Conservation (phyloP, 2,329 filamentous ascomycete genomes). For the Piedraia hortae region DNA sequence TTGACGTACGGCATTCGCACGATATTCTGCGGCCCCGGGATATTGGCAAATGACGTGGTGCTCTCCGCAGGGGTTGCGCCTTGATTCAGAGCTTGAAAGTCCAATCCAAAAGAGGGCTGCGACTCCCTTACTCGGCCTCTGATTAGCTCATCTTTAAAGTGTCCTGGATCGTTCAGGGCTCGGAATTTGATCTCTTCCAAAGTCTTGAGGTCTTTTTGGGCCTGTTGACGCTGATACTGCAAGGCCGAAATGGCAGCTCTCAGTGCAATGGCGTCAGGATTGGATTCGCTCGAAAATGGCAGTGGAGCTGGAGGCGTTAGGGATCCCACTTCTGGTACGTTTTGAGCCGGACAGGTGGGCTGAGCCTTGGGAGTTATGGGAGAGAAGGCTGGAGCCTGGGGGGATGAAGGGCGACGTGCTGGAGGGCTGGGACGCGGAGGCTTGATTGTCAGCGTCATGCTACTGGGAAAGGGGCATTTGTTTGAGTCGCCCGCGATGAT, state of each 20-base stretch:
- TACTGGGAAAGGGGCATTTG: too few relatives aligned
- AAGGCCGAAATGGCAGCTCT: conserved; percentile 64
- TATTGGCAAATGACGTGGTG: conserved; percentile 25
- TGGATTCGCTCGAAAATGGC: conserved; percentile 25
- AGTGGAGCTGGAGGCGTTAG: conserved; percentile 17
- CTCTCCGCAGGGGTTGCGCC: conserved; percentile 1
- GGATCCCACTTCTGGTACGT: conserved; percentile 11
- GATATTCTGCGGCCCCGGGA: conserved; percentile 57
- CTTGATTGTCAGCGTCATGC: too few relatives aligned
- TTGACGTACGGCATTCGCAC: conserved; percentile 74
- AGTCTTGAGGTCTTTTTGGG: conserved; percentile 42
- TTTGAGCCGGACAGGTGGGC: conserved; percentile 7
- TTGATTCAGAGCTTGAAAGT: too few relatives aligned
- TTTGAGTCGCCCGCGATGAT: too few relatives aligned
- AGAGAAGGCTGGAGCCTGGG: conserved; percentile 8
- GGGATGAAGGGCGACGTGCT: too few relatives aligned
- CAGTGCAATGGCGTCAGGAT: conserved; percentile 69
- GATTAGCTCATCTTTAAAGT: conserved; percentile 40
- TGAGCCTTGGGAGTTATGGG: conserved; percentile 12
- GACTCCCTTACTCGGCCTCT: conserved; percentile 24
- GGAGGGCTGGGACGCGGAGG: too few relatives aligned
- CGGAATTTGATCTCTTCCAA: conserved; percentile 42
- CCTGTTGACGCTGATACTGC: conserved; percentile 60
- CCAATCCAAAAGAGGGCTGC: conserved; percentile 6
- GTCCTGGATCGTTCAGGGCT: conserved; percentile 41